Base-by-base conservation (phyloP, 257 asterid species). In the Petrea volubilis region DNA sequence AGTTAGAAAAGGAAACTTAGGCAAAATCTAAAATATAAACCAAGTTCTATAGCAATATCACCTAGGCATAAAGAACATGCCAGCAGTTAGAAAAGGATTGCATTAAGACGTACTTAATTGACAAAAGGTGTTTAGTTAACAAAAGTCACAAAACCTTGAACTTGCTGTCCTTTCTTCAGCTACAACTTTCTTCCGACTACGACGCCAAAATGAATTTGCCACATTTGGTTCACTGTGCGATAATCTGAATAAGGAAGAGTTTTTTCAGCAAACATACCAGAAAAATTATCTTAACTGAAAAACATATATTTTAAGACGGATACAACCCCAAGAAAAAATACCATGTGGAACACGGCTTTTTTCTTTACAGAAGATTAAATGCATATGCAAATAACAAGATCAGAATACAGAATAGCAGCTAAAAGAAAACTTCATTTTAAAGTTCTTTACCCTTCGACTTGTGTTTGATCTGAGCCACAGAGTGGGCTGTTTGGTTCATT, bases 401-500 rank as follows among this genome's bases (percentile, higher is more conserved):
- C 43, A 8, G 27, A 60, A 72, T 52, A 68, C 47, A 61, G 9
- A 74, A 51, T 63, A 65, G 9, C 25, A 7, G 14, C 65, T 52
- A 70, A 38, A 52, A 58, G 29, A 18, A 24, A 27, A 13, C 43
- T 56, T 52, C 63, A 34, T 38, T 72, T 49, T 59, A 57, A 61
- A 58, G 53, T 61, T 50, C 79, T 77, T n/a, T 87, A 93, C 98
- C 95, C 84, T 71, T 91, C 97, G 72, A 83, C 72, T 74, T 85
- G 92, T 28, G 80, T 78, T 81, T 79, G 87, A 66, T 86, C 90
- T 53, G 90, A 71, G 56, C 81, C 84, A 73, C 91, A 85, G 13
- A 84, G 65, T 52, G 98, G 96, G 75, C 98, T 92, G 79, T 85
- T 86, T 41, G 96, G 94, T 72, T 90, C 97, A 69, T 83, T 60